Evolutionary conservation across 2,329 filamentous ascomycete species (phyloP), one percentile per base, ranked within the genome.

Genomic region (Trichophyton verrucosum): DNA sequence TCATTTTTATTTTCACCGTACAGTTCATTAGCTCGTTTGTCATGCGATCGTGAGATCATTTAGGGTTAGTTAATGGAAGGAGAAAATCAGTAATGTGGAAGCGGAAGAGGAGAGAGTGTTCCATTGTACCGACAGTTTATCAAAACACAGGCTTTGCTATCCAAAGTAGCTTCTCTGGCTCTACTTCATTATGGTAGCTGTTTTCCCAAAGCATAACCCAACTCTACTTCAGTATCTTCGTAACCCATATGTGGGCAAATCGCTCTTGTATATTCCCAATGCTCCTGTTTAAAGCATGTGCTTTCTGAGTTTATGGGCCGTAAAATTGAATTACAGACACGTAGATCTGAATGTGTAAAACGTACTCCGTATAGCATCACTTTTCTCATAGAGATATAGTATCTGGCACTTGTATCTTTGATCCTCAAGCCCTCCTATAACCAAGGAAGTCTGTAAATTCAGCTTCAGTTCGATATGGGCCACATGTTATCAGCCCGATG

Each of bases 281-380:
- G 63, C 42, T 65, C 63, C 3, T 60, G 63, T 15, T 58, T 61
- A 20, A 63, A 64, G 0, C 63, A 58, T 33, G 63, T 58, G 55
- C 59, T 59, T 46, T 38, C n/a, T n/a, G n/a, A n/a, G n/a, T n/a
- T n/a, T n/a, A n/a, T n/a, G n/a, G n/a, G n/a, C n/a, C n/a, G n/a
- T n/a, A n/a, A n/a, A n/a, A n/a, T n/a, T n/a, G n/a, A n/a, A n/a
- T n/a, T n/a, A n/a, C n/a, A n/a, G n/a, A n/a, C n/a, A n/a, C n/a
- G n/a, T n/a, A 64, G 36, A 58, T 63, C 63, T 6, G 57, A 57
- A 24, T 63, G 63, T 3, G 60, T 64, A 42, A 64, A 64, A 33
- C 55, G 61, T 17, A 62, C n/a, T n/a, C n/a, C n/a, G n/a, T n/a
- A n/a, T 59, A 6, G 51, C 47, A 47, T 64, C 57, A 7, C 61